A percentile compares a stretch with the other conserved stretches of the same genome.
Evolutionary conservation across 352 stramenopile genomes (phyloP).

Genomic region (Pythium sp.): DNA sequence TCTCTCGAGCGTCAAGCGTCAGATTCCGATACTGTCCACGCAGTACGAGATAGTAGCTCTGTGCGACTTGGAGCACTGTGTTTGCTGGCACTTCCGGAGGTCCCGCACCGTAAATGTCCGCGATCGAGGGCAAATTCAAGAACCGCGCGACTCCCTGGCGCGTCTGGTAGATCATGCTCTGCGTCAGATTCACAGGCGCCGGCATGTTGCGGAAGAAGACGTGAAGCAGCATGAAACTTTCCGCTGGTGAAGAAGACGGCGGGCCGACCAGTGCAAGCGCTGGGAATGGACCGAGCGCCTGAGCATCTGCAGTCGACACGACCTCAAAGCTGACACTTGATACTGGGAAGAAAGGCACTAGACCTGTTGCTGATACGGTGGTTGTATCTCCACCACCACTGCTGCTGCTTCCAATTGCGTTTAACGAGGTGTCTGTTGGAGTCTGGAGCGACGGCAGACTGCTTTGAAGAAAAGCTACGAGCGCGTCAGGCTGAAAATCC

Average conservation of each 20-base stretch:
- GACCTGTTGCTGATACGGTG: not conserved
- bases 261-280: constrained; percentile 8
- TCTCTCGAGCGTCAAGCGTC: constrained; percentile 25
- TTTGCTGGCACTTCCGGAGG: constrained; percentile 21
- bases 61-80: constrained; percentile 40
- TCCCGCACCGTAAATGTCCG: constrained; percentile 23
- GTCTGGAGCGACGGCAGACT: constrained; percentile 5
- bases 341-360: not conserved
- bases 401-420: not conserved
- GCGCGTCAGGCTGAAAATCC: not conserved
- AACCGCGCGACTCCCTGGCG: constrained; percentile 44
- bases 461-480: constrained; percentile 9
- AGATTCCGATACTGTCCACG: not conserved
- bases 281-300: constrained; percentile 23
- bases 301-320: constrained; percentile 18
- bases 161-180: constrained; percentile 43
- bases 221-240: constrained; percentile 36
- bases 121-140: constrained; percentile 26
- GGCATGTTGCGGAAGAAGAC: constrained; percentile 47
- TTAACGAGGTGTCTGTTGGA: constrained; percentile 9
- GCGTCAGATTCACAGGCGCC: constrained; percentile 28
- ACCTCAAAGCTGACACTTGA: constrained; percentile 13
- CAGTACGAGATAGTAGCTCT: constrained; percentile 37
- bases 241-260: constrained; percentile 1
- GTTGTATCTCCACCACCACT: not conserved